Evolutionary conservation across 2,329 filamentous ascomycete species (phyloP).

Genomic region (Rhinocladiella similis): DNA sequence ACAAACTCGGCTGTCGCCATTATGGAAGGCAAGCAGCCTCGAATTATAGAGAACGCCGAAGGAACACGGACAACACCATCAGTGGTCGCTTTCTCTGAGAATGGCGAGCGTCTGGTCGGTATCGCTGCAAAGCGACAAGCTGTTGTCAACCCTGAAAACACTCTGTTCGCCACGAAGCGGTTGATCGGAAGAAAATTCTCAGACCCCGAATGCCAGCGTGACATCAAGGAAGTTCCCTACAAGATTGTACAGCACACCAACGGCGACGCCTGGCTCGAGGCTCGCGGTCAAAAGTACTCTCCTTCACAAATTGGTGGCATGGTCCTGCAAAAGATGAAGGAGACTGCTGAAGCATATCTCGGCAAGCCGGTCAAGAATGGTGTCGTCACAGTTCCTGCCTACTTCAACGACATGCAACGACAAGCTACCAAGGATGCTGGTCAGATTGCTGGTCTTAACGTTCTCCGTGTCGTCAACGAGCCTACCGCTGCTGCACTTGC

Average conservation of each 20-base stretch:
- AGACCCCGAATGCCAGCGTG: slow-evolving; percentile 89
- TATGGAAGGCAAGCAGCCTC: slow-evolving; percentile 94
- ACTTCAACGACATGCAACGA: slow-evolving; percentile 98
- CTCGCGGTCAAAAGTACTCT: slow-evolving; percentile 92
- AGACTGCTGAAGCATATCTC: slow-evolving; percentile 92
- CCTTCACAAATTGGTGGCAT: slow-evolving; percentile 98
- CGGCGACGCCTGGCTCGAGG: slow-evolving; percentile 93
- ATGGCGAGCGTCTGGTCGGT: slow-evolving; percentile 94
- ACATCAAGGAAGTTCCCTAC: slow-evolving; percentile 97
- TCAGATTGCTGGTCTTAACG: slow-evolving; percentile 93
- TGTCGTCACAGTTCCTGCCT: slow-evolving; percentile 93
- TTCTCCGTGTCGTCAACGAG: slow-evolving; percentile 97
- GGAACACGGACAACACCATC: slow-evolving; percentile 92
- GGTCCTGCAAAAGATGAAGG: slow-evolving; percentile 98
- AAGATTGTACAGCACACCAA: slow-evolving; percentile 98
- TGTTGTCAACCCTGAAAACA: slow-evolving; percentile 98
- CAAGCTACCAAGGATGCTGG: slow-evolving; percentile 98
- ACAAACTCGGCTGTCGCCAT: slow-evolving; percentile 97
- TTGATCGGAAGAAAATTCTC: slow-evolving; percentile 97
- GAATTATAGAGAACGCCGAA: slow-evolving; percentile 97
- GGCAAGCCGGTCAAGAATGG: slow-evolving; percentile 91
- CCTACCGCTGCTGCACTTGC: slow-evolving; percentile 93
- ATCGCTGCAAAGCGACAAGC: slow-evolving; percentile 97
- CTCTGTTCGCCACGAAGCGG: slow-evolving; percentile 97
- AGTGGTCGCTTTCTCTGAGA: slow-evolving; percentile 91